Percentiles rank a stretch among this genome's conserved stretches.
Conservation (phyloP, 257 asterid species). For the Salvia splendens region DNA sequence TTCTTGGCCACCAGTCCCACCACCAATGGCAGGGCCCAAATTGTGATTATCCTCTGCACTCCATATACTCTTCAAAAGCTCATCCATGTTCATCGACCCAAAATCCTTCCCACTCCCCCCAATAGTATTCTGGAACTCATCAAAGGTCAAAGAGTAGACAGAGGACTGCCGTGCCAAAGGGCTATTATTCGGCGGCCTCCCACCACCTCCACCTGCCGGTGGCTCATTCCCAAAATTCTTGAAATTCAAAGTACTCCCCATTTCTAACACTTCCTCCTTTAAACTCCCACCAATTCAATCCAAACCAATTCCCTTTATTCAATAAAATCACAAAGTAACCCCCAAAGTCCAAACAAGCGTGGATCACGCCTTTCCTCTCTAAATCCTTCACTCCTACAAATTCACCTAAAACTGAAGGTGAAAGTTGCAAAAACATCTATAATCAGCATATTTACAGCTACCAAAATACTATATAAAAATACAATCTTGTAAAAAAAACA, state of each 20-base stretch:
- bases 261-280: conserved; percentile 31
- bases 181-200: conserved; percentile 41
- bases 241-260: conserved; percentile 78
- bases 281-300: conserved; percentile 25
- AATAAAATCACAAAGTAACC: conserved; percentile 32
- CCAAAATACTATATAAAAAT: not conserved
- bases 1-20: conserved; percentile 33
- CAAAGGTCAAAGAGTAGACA: conserved; percentile 82
- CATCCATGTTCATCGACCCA: conserved; percentile 99
- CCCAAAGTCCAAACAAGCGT: conserved; percentile 23
- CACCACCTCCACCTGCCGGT: conserved; percentile 40
- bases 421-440: not conserved
- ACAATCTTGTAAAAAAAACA: conserved; percentile 4
- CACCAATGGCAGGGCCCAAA: conserved; percentile 39
- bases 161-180: conserved; percentile 72
- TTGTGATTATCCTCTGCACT: conserved; percentile 87
- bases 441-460: conserved; percentile 20
- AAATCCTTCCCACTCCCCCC: conserved; percentile 77
- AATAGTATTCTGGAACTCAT: conserved; percentile 76
- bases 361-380: conserved; percentile 17
- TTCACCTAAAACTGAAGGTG: conserved; percentile 24
- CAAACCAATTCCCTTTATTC: conserved; percentile 35
- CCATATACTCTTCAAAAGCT: conserved; percentile 88
- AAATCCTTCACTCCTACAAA: not conserved
- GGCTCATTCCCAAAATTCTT: conserved; percentile 55